A percentile compares a stretch with the other conserved stretches of the same genome.
Conservation (phyloP, 129 eudicot genomes). For the Lonicera japonica region DNA sequence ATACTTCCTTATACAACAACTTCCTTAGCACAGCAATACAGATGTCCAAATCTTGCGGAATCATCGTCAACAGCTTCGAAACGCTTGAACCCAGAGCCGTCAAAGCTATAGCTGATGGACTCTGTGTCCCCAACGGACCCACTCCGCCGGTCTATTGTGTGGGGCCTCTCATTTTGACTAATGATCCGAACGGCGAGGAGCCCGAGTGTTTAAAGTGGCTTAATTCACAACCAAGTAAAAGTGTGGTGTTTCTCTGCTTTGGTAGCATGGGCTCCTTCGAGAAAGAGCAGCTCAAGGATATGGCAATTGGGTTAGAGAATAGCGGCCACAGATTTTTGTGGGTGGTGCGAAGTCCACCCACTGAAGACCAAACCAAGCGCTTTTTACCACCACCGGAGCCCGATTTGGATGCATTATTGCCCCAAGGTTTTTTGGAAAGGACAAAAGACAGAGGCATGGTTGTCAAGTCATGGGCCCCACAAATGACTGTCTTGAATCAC, state of each 20-base stretch:
- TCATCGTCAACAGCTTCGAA: slow-evolving; percentile 42
- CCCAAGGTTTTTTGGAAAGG: slow-evolving; percentile 44
- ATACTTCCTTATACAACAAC: not conserved
- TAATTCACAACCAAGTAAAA: slow-evolving; percentile 37
- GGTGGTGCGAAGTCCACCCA: slow-evolving; percentile 49
- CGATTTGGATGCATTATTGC: slow-evolving; percentile 36
- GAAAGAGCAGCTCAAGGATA: slow-evolving; percentile 36
- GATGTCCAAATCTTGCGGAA: slow-evolving; percentile 33
- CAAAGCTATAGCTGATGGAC: slow-evolving; percentile 38
- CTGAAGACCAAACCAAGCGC: slow-evolving; percentile 14
- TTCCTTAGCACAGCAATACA: slow-evolving; percentile 14
- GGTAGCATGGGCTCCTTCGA: slow-evolving; percentile 55
- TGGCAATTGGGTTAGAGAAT: slow-evolving; percentile 44
- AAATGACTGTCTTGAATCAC: slow-evolving; percentile 27
- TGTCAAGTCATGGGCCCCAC: slow-evolving; percentile 45
- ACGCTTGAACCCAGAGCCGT: slow-evolving; percentile 44
- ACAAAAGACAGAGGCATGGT: slow-evolving; percentile 31
- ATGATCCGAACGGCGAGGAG: not conserved
- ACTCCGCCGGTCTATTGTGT: slow-evolving; percentile 49
- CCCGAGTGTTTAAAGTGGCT: slow-evolving; percentile 56
- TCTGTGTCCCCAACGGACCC: slow-evolving; percentile 25
- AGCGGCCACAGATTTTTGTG: slow-evolving; percentile 51
- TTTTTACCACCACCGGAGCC: slow-evolving; percentile 26
- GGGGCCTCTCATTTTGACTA: slow-evolving; percentile 48
- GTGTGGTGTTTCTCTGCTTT: slow-evolving; percentile 60